A percentile compares a stretch with the other conserved stretches of the same genome.
Conservation (phyloP, 495 filamentous ascomycete species). For the Evernia prunastri region DNA sequence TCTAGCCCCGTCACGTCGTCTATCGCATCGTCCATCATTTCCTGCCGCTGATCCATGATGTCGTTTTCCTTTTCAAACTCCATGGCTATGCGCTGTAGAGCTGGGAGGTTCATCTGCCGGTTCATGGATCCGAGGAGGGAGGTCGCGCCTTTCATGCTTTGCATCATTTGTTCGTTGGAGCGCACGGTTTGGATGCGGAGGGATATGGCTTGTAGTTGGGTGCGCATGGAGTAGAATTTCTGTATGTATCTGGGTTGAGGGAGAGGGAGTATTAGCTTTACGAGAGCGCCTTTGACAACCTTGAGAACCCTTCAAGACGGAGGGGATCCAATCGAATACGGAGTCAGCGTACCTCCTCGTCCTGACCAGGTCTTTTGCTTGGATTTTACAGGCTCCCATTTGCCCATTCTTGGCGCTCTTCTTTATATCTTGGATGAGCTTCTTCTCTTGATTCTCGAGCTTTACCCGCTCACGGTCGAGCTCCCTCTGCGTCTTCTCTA, state of each 20-base stretch:
- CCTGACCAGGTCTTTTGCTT: conserved; percentile 92
- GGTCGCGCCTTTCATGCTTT: conserved; percentile 97
- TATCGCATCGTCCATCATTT: conserved; percentile 99
- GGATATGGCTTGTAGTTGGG: conserved; percentile 90
- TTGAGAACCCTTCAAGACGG: background rate
- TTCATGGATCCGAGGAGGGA: conserved; percentile 93
- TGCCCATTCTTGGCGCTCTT: conserved; percentile 96
- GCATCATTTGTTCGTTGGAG: conserved; percentile 99
- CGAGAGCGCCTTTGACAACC: background rate
- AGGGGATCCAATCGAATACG: no score
- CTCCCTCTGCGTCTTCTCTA: conserved; percentile 95
- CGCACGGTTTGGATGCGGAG: conserved; percentile 94
- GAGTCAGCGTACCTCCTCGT: conserved; percentile 63
- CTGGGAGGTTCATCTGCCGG: conserved; percentile 91
- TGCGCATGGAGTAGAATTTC: conserved; percentile 97
- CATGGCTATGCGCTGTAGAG: conserved; percentile 94
- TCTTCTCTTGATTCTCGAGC: conserved; percentile 97
- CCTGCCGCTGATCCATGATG: conserved; percentile 97
- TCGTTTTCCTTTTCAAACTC: conserved; percentile 99
- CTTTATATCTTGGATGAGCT: conserved; percentile 89
- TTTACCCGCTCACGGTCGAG: conserved; percentile 89
- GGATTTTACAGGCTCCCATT: conserved; percentile 92
- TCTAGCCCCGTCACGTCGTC: conserved; percentile 95
- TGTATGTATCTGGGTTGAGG: conserved; percentile 67
- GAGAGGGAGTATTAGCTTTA: background rate